Evolutionary conservation across 2,329 filamentous ascomycete genomes (phyloP), one percentile per base, ranked within the genome.

Genomic region (Cryphonectria nitschkei): DNA sequence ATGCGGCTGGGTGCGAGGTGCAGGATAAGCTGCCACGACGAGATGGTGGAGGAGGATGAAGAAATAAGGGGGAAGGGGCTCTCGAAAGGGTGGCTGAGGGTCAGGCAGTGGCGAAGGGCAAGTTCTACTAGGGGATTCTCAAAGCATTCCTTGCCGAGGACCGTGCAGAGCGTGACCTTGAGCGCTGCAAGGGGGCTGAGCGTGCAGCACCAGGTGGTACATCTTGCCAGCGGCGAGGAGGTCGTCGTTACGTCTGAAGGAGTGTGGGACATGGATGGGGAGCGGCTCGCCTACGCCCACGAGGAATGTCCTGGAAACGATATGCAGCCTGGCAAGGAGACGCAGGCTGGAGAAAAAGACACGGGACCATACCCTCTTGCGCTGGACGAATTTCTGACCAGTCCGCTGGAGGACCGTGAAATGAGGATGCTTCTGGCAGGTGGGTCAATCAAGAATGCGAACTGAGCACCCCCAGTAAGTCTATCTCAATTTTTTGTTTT

Each of bases 21-120:
- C 1, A 92, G 90, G 90, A 83, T 92, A 29, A 85, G 85, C 69
- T 85, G 88, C 0, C 89, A 90, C 73, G 89, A 91, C 74, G 87
- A 85, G 6, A 84, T 87, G 39, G 91, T 90, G 76, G 82, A 14
- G 75, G 82, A 86, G 50, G 91, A 90, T 75, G 82, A 86, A 43
- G 22, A 19, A 39, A 39, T 2, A 75, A 82, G 86, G 46, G 84
- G 85, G 37, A 81, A 80, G 3, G 89, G 88, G 0, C 76, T 88
- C 65, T 84, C 84, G 3, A 86, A 84, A 5, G 83, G 79, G 56
- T 58, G 50, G 64, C n/a, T 68, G 60, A 58, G 22, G 60, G 13
- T 41, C 81, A 85, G 46, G 84, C 89, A 65, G 82, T 88, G 1
- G 80, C 82, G 67, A 76, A 34, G 65, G 50, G 74, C 69, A 71